Evolutionary conservation across 129 eudicot genomes (phyloP), one percentile per base, ranked within the genome.

Genomic region (Cynara cardunculus): DNA sequence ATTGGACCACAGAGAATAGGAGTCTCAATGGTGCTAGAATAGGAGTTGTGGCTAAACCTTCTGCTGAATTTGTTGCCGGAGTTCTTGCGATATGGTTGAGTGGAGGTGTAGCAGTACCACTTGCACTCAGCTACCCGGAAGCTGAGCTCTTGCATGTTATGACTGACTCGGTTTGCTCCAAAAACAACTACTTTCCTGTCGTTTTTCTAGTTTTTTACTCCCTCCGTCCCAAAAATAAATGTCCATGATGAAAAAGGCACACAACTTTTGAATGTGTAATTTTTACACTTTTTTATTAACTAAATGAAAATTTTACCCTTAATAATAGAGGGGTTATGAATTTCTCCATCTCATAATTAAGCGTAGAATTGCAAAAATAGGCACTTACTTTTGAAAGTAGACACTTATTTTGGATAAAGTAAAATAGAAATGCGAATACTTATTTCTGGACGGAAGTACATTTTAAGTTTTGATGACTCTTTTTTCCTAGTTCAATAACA

Each of bases 91-190:
- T 97, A 19, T 96, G 99, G 99, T 82, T 91, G 22, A 87, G 93
- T 79, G 99, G 97, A 32, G 91, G 99, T 78, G 97, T 92, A 46
- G 99, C 98, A 3, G 99, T 96, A 8, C 99, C 99, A 7, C 99
- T 96, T 69, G 99, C 99, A 64, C 93, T 96, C 66, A 92, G 99
- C 88, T 96, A 96, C 82, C 99, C 98, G 5, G 99, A 96, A 85
- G 91, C 95, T 31, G 98, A 96, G 84, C 88, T 96, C 22, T 83
- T 92, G 81, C 95, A 96, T 87, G 99, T 96, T 87, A 92, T 96
- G 98, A 89, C 84, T 79, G 98, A 96, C 65, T 86, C 98, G 95
- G 99, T 96, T 31, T 64, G 91, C 79, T 75, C 80, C 72, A 72
- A 68, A 32, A 61, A 56, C 77, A 74, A 41, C 70, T 61, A 18